A percentile compares a stretch with the other conserved stretches of the same genome.
Conservation (phyloP, 2,329 filamentous ascomycete genomes). For the Penicillium italicum region DNA sequence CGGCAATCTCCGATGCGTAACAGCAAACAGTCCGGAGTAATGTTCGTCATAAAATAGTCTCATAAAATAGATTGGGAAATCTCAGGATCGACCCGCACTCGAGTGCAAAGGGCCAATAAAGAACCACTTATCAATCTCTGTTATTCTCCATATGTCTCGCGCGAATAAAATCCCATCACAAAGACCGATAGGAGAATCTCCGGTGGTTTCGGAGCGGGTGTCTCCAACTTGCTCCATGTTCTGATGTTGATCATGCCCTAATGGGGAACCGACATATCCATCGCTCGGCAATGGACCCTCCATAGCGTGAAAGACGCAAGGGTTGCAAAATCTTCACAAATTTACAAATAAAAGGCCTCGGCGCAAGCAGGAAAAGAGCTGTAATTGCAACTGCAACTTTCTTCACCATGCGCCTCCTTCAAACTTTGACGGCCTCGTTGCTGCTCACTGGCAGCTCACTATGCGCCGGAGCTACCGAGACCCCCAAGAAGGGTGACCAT, state of each 20-base stretch:
- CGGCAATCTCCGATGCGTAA: not conserved
- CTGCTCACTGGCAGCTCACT: conserved; percentile 16
- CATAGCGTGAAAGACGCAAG: not conserved
- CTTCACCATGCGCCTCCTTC: conserved; percentile 12
- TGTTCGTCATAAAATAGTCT: too few species aligned
- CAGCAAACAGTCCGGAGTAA: not conserved
- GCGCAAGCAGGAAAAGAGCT: not conserved
- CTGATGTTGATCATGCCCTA: not conserved
- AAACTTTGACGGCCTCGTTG: conserved; percentile 12
- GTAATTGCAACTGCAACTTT: not conserved
- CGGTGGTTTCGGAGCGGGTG: not conserved
- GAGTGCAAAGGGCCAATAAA: not conserved
- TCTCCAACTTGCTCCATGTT: not conserved
- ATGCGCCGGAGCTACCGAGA: conserved; percentile 3
- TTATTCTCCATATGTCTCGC: too few species aligned
- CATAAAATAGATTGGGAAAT: too few species aligned
- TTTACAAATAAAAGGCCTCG: not conserved
- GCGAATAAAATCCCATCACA: not conserved
- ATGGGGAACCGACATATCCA: not conserved
- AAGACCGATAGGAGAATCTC: not conserved
- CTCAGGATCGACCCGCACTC: not conserved
- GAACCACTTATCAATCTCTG: not conserved
- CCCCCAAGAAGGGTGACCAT: not conserved
- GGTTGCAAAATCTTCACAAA: not conserved
- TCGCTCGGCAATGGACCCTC: not conserved